Evolutionary conservation across 2,329 filamentous ascomycete species (phyloP).

Genomic region (Xylaria sp.): DNA sequence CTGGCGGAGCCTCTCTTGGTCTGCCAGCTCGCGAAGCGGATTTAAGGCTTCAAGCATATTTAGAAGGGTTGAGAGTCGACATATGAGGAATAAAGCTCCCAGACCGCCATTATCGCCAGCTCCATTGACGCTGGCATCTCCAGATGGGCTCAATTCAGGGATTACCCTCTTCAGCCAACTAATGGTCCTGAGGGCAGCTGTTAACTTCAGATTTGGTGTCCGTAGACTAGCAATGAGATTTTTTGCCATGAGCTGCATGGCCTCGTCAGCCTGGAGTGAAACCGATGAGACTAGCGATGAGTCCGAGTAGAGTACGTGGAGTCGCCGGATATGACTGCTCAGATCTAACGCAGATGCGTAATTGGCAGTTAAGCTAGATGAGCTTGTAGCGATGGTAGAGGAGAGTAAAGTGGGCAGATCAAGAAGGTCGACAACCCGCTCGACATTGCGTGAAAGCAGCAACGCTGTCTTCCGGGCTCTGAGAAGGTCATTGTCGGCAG

Average conservation of each 20-base stretch:
- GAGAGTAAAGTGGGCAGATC: constrained; percentile 86
- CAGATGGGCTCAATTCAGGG: constrained; percentile 69
- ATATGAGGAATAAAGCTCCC: constrained; percentile 85
- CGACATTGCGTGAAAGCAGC: constrained; percentile 82
- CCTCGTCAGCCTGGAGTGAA: constrained; percentile 76
- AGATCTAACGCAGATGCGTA: constrained; percentile 91
- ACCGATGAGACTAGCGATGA: constrained; percentile 78
- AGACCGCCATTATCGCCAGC: constrained; percentile 69
- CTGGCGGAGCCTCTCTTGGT: constrained; percentile 72
- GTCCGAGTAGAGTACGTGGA: constrained; percentile 81
- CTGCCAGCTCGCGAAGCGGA: constrained; percentile 84
- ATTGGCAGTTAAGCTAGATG: constrained; percentile 65
- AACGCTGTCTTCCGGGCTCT: constrained; percentile 78
- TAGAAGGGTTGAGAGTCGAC: constrained; percentile 79
- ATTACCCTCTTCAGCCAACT: constrained; percentile 89
- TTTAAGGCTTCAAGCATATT: constrained; percentile 82
- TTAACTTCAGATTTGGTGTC: constrained; percentile 80
- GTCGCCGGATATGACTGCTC: constrained; percentile 87
- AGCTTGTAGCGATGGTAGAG: constrained; percentile 70
- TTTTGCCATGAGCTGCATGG: constrained; percentile 86
- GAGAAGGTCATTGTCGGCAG: constrained; percentile 70
- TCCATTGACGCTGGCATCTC: constrained; percentile 29
- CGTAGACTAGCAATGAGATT: constrained; percentile 82
- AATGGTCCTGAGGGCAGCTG: constrained; percentile 86
- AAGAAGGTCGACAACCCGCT: constrained; percentile 86